Evolutionary conservation across 73 alveolate genomes (phyloP).

Genomic region (Paramecium octaurelia): DNA sequence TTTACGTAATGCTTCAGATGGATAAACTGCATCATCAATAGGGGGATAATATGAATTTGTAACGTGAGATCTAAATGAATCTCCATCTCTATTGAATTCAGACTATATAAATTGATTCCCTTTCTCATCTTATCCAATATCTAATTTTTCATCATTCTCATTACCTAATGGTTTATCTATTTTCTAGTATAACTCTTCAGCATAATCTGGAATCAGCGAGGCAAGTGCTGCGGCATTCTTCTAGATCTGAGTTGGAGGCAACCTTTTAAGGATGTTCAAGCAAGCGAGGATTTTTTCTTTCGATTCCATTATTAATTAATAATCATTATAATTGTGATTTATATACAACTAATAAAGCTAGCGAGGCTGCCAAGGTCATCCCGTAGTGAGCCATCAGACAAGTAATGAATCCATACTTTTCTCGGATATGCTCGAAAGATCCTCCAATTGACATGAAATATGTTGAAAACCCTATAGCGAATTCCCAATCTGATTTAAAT

Average conservation of each 20-base stretch:
- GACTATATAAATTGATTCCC: constrained; percentile 61
- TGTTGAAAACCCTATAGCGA: neutral
- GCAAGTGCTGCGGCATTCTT: constrained; percentile 60
- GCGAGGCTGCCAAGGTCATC: neutral
- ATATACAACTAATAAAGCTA: constrained; percentile 23
- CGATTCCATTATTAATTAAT: constrained; percentile 35
- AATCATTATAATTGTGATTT: neutral
- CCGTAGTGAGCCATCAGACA: constrained; percentile 41
- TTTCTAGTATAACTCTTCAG: constrained; percentile 53
- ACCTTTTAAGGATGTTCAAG: constrained; percentile 49
- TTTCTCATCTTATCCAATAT: neutral
- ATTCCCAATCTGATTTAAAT: constrained; percentile 12
- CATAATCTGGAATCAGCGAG: constrained; percentile 48
- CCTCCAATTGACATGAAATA: constrained; percentile 32
- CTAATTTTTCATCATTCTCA: neutral
- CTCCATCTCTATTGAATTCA: constrained; percentile 76
- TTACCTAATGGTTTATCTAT: constrained; percentile 60
- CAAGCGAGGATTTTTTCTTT: constrained; percentile 52
- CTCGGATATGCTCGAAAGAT: constrained; percentile 43
- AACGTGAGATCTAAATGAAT: constrained; percentile 69
- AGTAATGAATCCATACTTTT: constrained; percentile 43
- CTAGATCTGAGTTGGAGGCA: constrained; percentile 57
- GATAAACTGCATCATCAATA: constrained; percentile 58
- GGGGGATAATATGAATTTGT: constrained; percentile 67
- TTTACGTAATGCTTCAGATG: constrained; percentile 41